Evolutionary conservation across 129 eudicot species (phyloP), one percentile per base, ranked within the genome.

Genomic region (Centrapalus pauciflorus): DNA sequence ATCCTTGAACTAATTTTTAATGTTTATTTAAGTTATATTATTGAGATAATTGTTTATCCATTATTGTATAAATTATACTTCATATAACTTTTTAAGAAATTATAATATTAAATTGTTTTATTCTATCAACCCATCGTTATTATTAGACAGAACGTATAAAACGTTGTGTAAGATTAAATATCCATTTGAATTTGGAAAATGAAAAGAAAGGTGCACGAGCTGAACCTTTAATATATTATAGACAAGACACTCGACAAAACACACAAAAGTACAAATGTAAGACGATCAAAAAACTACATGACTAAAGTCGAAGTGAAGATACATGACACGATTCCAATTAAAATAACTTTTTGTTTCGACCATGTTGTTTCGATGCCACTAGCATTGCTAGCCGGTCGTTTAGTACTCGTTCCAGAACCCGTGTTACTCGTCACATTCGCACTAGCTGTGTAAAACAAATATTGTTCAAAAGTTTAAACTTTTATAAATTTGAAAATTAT

Each of bases 261-360:
- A 66, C 66, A 74, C 40, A 66, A 27, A 51, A 50, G 7, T 72
- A 35, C 55, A 72, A 75, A 74, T 74, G 60, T 56, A 37, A 58
- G 25, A 46, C 51, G 29, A 56, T 6, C 14, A 65, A 10, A 65
- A 7, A 41, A 61, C 37, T 77, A 74, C 35, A 83, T 71, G 57
- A 72, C 21, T 4, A 56, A 35, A 20, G 79, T 67, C 49, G 37
- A 63, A 27, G 33, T 60, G 14, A 76, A 76, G 52, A 59, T 64
- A 77, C 71, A 75, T 10, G 61, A 23, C 4, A 79, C 2, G 34
- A 79, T 21, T 55, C 72, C 76, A 66, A 71, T 46, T 55, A 77
- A 17, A 55, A 81, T 37, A 40, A 38, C 41, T 68, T 68, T 45
- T 3, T 9, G 13, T 55, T 69, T 62, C 23, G 49, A 55, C 69